These are phyloP conservation scores for Vigna mungo DNA, from an alignment of 306 rosid species.

Conservation along the genomic window DNA sequence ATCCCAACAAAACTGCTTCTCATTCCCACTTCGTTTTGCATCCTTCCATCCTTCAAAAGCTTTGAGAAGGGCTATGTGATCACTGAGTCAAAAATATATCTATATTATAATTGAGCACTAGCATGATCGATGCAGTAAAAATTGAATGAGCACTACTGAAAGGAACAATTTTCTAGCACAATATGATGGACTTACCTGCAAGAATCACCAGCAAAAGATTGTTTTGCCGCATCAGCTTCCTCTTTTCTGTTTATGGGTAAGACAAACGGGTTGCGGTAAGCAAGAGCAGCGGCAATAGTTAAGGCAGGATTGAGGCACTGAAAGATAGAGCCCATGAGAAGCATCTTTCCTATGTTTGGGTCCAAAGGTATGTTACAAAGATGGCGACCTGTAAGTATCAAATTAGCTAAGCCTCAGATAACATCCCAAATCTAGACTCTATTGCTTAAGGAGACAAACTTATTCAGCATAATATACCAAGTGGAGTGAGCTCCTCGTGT, in stretches of 20 bases:
- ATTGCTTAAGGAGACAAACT: constrained; percentile 33
- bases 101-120: constrained; percentile 36
- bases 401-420: constrained; percentile 41
- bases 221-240: constrained; percentile 92
- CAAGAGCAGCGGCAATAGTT: constrained; percentile 94
- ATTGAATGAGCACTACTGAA: constrained; percentile 9
- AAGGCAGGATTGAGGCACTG: constrained; percentile 96
- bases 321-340: constrained; percentile 95
- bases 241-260: constrained; percentile 86
- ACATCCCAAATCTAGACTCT: constrained; percentile 39
- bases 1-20: constrained; percentile 86
- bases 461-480: constrained; percentile 61
- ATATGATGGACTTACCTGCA: constrained; percentile 68
- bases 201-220: constrained; percentile 86
- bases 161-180: constrained; percentile 22
- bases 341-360: constrained; percentile 99
- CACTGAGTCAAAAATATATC: constrained; percentile 59
- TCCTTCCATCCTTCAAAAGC: constrained; percentile 98
- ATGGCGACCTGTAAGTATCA: constrained; percentile 71
- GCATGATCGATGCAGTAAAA: constrained; percentile 25
- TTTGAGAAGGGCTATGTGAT: constrained; percentile 91
- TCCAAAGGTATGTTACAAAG: constrained; percentile 95
- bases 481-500: constrained; percentile 89
- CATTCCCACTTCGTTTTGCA: constrained; percentile 73
- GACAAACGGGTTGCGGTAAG: constrained; percentile 95